Percentiles rank a stretch among this genome's conserved stretches.
These are phyloP conservation scores for Dorcoceras hygrometricum DNA, from an alignment of 257 asterid species.

Conservation along the genomic window DNA sequence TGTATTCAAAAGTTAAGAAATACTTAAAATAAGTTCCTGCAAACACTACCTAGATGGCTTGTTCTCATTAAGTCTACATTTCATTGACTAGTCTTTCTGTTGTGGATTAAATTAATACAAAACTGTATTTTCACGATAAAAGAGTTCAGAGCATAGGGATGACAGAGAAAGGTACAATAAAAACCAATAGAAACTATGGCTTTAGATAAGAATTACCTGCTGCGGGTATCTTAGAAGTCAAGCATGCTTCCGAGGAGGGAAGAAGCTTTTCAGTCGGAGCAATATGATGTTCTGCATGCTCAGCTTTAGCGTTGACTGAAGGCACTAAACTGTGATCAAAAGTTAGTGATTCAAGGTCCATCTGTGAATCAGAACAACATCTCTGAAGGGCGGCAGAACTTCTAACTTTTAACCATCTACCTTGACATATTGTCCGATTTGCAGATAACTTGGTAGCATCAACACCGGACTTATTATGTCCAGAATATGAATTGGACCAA, in stretches of 20 bases:
- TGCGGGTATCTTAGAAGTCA: conserved; percentile 46
- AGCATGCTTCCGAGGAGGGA: conserved; percentile 42
- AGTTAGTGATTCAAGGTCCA: conserved; percentile 57
- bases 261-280: conserved; percentile 38
- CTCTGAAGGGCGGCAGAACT: conserved; percentile 37
- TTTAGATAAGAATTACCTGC: conserved; percentile 60
- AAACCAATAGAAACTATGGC: conserved; percentile 9
- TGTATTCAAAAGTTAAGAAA: too few species aligned
- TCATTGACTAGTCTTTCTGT: not conserved
- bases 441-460: conserved; percentile 67
- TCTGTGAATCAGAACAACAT: conserved; percentile 45
- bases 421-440: conserved; percentile 62
- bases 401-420: conserved; percentile 77
- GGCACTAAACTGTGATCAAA: conserved; percentile 77
- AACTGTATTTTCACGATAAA: not conserved
- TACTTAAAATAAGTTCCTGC: too few species aligned
- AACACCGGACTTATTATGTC: conserved; percentile 56
- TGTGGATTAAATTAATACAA: conserved; percentile 2
- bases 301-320: conserved; percentile 25
- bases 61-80: not conserved
- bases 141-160: not conserved
- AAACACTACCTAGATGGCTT: too few species aligned
- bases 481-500: conserved; percentile 78
- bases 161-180: not conserved
- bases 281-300: conserved; percentile 32